A percentile compares a stretch with the other conserved stretches of the same genome.
Evolutionary conservation across 768 basidiomycete species (phyloP).

Genomic region (Termitomyces titanicus): DNA sequence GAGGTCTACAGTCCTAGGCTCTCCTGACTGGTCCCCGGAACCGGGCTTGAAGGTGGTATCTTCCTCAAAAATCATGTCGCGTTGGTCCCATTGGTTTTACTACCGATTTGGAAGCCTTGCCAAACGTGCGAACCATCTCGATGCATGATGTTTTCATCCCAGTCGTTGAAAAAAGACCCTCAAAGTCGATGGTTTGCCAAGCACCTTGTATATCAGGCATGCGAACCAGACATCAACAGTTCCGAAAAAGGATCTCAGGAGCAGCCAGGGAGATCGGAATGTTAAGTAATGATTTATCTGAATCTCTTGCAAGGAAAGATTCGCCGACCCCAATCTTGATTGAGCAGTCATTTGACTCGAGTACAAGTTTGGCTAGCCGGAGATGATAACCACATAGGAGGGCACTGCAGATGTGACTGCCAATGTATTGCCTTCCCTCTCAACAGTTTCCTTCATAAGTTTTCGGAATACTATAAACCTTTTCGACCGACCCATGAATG

Average conservation of each 20-base stretch:
- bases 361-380: neutral
- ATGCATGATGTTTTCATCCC: constrained; percentile 2
- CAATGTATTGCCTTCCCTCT: constrained; percentile 1
- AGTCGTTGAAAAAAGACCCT: neutral
- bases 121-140: constrained; percentile 4
- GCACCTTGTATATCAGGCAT: constrained; percentile 3
- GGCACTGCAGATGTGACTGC: constrained; percentile 1
- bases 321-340: constrained; percentile 10
- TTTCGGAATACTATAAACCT: constrained; percentile 5
- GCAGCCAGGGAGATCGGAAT: constrained; percentile 4
- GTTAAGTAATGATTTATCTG: neutral
- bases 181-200: constrained; percentile 2
- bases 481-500: constrained; percentile 6
- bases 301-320: constrained; percentile 3
- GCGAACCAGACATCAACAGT: constrained; percentile 1
- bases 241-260: constrained; percentile 5
- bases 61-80: neutral
- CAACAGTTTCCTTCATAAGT: neutral
- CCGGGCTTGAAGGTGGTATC: neutral
- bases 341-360: neutral
- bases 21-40: neutral
- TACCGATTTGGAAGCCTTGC: constrained; percentile 4
- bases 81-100: neutral
- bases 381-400: neutral
- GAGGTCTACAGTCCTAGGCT: constrained; percentile 3